Evolutionary conservation across 2,329 filamentous ascomycete species (phyloP).

Genomic region (Reticulascus tulasneorum): DNA sequence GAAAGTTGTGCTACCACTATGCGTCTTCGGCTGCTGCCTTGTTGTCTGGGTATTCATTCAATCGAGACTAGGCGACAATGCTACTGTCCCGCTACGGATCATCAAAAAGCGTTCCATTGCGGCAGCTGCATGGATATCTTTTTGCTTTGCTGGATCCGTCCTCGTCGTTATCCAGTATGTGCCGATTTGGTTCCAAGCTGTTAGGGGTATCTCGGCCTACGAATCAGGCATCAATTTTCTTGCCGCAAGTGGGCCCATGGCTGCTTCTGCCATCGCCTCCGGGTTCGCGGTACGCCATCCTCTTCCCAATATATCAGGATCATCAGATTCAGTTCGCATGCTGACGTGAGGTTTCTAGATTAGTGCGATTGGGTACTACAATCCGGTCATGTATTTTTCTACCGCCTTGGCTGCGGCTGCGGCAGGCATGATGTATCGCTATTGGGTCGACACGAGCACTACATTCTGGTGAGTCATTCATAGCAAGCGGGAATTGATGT

Average conservation of each 20-base stretch:
- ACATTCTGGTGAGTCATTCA: constrained; percentile 2
- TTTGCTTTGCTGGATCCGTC: too few relatives aligned
- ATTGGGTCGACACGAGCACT: constrained; percentile 3
- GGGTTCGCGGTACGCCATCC: not conserved
- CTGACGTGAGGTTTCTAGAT: not conserved
- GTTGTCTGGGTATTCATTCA: constrained; percentile 50
- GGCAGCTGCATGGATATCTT: not conserved
- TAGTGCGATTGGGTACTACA: constrained; percentile 13
- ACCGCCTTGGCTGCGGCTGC: constrained; percentile 4
- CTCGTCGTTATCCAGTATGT: constrained; percentile 1
- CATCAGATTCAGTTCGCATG: not conserved
- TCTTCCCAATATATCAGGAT: accelerated
- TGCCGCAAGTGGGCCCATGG: constrained; percentile 44
- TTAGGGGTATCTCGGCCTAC: not conserved
- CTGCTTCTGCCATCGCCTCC: constrained; percentile 14
- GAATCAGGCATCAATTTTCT: constrained; percentile 26
- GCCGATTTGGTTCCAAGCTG: constrained; percentile 1
- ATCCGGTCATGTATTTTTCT: constrained; percentile 12
- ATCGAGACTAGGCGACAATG: constrained; percentile 47
- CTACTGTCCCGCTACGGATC: constrained; percentile 45
- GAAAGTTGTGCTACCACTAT: constrained; percentile 45
- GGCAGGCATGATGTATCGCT: constrained; percentile 8
- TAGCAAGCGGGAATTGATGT: too few relatives aligned
- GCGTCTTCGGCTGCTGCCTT: constrained; percentile 44
- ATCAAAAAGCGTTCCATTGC: constrained; percentile 26